A percentile compares a stretch with the other conserved stretches of the same genome.
phyloP scores from a whole-genome alignment of 345 rosid species.

The Eucalyptus globulus region DNA sequence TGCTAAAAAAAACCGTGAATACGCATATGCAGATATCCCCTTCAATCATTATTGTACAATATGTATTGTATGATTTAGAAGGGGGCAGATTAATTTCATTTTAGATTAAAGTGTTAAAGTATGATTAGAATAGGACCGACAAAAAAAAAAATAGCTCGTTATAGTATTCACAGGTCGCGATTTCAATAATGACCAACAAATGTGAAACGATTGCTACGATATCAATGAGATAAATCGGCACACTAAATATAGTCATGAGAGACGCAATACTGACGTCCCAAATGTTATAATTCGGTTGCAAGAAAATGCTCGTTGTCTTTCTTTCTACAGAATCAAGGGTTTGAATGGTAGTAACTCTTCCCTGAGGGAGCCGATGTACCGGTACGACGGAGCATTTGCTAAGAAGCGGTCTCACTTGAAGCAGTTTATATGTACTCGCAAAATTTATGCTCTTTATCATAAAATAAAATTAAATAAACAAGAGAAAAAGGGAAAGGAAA shows the following conservation, averaged over 20 bases:
- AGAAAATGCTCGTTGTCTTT: accelerated
- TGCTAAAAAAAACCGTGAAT: accelerated
- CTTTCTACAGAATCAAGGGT: accelerated
- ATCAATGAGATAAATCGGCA: accelerated
- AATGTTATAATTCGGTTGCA: background rate
- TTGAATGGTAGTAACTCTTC: background rate
- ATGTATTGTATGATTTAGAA: too few relatives aligned
- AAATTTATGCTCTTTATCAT: background rate
- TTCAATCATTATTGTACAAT: too few relatives aligned
- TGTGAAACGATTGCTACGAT: accelerated
- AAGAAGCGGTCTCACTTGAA: background rate
- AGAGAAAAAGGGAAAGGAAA: background rate
- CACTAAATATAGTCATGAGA: too few relatives aligned
- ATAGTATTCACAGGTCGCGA: accelerated
- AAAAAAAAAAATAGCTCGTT: too few relatives aligned
- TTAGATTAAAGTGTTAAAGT: too few relatives aligned
- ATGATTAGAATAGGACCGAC: too few relatives aligned
- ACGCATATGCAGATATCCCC: accelerated
- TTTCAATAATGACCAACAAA: too few relatives aligned
- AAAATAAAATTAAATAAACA: too few relatives aligned
- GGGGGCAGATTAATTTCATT: too few relatives aligned
- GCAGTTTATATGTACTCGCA: accelerated
- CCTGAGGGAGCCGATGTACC: accelerated
- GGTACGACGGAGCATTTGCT: accelerated
- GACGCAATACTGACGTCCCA: accelerated